Conservation (phyloP, 306 rosid genomes). For the Citrullus mucosospermus region DNA sequence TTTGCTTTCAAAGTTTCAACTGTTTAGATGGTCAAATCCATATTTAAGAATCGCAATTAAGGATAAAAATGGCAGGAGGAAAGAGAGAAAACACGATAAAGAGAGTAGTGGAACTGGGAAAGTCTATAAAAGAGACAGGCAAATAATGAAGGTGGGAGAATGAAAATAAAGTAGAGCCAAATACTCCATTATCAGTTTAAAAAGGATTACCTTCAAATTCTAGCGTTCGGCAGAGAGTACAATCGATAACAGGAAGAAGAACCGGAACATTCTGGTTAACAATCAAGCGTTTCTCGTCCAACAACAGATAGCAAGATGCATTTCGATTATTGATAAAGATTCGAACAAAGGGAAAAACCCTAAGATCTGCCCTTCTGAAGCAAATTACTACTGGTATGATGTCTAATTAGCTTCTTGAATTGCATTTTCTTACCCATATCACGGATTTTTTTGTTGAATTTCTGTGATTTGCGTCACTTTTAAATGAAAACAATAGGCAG, state of each 20-base stretch:
- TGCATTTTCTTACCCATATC: background rate
- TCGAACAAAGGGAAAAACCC: conserved; percentile 16
- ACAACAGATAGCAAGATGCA: background rate
- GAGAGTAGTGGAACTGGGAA: background rate
- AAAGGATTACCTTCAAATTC: background rate
- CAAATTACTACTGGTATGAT: background rate
- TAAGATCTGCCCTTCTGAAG: background rate
- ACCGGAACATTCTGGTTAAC: background rate
- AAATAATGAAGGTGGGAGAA: background rate
- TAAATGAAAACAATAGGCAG: background rate
- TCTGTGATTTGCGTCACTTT: background rate
- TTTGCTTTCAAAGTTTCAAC: background rate
- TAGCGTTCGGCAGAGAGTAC: background rate
- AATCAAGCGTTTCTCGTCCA: background rate
- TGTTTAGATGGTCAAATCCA: background rate
- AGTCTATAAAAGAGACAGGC: background rate
- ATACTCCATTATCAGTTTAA: background rate
- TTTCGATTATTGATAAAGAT: background rate
- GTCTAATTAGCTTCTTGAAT: background rate
- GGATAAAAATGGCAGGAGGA: background rate
- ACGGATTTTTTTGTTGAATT: background rate
- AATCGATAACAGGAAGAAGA: background rate
- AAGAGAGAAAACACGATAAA: background rate
- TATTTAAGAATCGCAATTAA: background rate
- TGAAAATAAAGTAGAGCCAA: background rate